Conservation (phyloP, 768 basidiomycete genomes). For the Favolaschia claudopus region DNA sequence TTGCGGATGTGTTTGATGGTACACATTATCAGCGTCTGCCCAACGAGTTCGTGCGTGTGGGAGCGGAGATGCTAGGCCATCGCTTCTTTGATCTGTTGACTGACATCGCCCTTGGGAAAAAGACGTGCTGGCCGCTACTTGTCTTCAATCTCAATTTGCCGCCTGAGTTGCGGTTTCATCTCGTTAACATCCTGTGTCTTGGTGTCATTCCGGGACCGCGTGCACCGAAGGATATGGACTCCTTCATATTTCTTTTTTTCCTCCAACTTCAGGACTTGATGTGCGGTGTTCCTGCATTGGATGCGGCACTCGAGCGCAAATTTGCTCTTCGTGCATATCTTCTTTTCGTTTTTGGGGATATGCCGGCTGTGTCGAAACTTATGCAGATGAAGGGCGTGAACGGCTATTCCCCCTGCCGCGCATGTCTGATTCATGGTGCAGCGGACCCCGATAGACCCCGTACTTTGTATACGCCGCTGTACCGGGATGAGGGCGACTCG, state of each 20-base stretch:
- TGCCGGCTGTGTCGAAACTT: conserved; percentile 7
- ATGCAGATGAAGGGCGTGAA: conserved; percentile 26
- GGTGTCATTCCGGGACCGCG: conserved; percentile 52
- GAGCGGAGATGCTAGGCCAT: no score
- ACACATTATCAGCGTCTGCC: no score
- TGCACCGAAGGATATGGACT: conserved; percentile 44
- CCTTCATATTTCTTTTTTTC: conserved; percentile 45
- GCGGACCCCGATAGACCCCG: background rate
- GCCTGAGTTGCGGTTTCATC: conserved; percentile 42
- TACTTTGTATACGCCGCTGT: conserved; percentile 35
- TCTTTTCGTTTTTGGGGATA: conserved; percentile 5
- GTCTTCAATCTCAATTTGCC: conserved; percentile 45
- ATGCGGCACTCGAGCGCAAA: conserved; percentile 20
- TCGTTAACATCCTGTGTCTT: conserved; percentile 41
- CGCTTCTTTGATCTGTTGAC: no score
- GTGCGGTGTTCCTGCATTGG: conserved; percentile 38
- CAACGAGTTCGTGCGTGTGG: no score
- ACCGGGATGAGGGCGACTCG: conserved; percentile 20
- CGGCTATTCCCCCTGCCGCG: conserved; percentile 27
- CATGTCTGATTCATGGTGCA: conserved; percentile 42
- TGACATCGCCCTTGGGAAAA: no score
- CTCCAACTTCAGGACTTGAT: conserved; percentile 43
- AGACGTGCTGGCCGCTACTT: conserved; percentile 43
- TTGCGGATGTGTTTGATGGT: no score
- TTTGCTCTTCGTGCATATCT: conserved; percentile 6